Percentiles rank a stretch among this genome's conserved stretches.
Conservation (phyloP, 1,284 basidiomycete genomes). For the Waitea zeae region DNA sequence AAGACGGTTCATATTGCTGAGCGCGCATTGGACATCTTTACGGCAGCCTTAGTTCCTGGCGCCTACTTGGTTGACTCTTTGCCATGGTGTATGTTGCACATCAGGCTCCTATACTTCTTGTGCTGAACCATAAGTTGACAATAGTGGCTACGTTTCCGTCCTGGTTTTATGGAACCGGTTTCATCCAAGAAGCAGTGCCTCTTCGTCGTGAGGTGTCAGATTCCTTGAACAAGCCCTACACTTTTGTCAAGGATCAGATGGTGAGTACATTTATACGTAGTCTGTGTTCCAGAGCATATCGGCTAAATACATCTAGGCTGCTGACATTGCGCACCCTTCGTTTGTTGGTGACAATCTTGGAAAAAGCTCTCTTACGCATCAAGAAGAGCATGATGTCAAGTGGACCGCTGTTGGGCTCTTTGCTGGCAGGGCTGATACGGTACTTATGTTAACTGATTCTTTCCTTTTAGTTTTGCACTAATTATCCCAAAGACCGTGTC, state of each 20-base stretch:
- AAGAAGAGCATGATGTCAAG: slow-evolving; percentile 7
- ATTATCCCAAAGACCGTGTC: background rate
- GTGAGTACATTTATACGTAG: slow-evolving; percentile 6
- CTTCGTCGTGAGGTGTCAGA: slow-evolving; percentile 7
- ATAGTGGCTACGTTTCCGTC: slow-evolving; percentile 9
- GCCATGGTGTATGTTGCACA: slow-evolving; percentile 6
- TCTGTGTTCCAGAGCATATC: background rate
- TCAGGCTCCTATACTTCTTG: slow-evolving; percentile 4
- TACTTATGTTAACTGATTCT: slow-evolving; percentile 2
- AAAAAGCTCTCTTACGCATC: slow-evolving; percentile 2
- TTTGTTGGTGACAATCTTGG: slow-evolving; percentile 7
- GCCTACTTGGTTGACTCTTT: slow-evolving; percentile 15
- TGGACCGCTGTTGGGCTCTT: slow-evolving; percentile 8
- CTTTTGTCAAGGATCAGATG: slow-evolving; percentile 9
- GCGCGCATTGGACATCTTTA: slow-evolving; percentile 13
- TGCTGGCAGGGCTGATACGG: slow-evolving; percentile 7
- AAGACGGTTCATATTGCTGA: slow-evolving; percentile 15
- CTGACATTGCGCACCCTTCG: slow-evolving; percentile 9
- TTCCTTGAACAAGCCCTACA: slow-evolving; percentile 9
- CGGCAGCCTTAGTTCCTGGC: slow-evolving; percentile 11
- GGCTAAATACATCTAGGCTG: slow-evolving; percentile 4
- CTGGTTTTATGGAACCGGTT: slow-evolving; percentile 14
- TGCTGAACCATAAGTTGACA: no score
- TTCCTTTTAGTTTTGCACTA: background rate
- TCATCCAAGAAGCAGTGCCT: slow-evolving; percentile 8